These are phyloP conservation scores for Sutorius australiensis DNA, from an alignment of 768 basidiomycete genomes.

Conservation along the genomic window DNA sequence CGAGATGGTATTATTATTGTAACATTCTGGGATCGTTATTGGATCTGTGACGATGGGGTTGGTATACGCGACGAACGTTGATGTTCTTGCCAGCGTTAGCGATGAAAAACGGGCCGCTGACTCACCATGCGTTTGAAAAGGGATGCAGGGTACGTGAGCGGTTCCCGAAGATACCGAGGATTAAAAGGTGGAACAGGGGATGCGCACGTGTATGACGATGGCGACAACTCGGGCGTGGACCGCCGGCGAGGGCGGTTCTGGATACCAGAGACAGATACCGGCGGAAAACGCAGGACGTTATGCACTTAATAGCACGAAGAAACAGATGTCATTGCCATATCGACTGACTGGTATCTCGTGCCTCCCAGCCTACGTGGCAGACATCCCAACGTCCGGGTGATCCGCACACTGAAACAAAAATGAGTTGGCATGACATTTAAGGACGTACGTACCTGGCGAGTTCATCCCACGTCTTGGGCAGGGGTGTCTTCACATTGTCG, in stretches of 20 bases:
- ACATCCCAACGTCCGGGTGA: background rate
- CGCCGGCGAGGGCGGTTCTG: background rate
- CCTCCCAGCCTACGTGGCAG: background rate
- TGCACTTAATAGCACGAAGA: background rate
- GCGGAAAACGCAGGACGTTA: background rate
- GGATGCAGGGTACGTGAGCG: no score
- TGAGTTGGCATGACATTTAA: background rate
- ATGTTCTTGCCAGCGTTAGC: no score
- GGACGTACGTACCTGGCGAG: background rate
- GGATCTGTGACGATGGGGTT: no score
- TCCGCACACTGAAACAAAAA: background rate
- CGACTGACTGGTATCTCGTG: background rate
- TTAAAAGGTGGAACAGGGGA: background rate
- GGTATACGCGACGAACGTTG: background rate
- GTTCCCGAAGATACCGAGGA: background rate
- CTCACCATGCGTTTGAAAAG: background rate
- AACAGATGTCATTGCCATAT: background rate
- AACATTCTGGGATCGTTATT: no score
- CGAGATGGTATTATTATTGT: no score
- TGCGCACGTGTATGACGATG: background rate
- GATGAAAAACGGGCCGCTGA: background rate
- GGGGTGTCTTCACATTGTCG: background rate
- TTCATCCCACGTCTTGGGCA: background rate
- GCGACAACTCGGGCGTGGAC: background rate
- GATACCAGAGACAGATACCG: background rate